Conservation (phyloP, 225 moss, liverwort and hornwort genomes). For the Climacium dendroides region DNA sequence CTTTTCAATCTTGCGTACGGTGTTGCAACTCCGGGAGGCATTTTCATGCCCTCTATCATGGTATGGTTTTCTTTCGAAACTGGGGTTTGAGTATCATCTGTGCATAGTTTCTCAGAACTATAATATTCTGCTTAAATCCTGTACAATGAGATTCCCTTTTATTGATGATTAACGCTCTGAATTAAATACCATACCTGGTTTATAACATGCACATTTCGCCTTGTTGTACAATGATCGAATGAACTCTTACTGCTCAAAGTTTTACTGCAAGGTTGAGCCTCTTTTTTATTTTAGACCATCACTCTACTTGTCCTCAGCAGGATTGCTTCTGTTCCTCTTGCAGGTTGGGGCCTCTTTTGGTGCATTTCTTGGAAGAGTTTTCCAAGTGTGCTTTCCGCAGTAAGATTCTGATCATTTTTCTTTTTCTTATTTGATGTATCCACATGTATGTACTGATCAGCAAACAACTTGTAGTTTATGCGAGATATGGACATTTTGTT, state of each 20-base stretch:
- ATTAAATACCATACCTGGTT: background rate
- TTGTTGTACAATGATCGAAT: background rate
- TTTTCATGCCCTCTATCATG: constrained; percentile 85
- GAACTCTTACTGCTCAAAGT: background rate
- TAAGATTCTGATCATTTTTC: background rate
- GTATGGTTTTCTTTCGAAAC: background rate
- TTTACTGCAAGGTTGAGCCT: background rate
- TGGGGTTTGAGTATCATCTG: background rate
- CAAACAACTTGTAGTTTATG: background rate
- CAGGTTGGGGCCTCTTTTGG: constrained; percentile 82
- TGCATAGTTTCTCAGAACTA: background rate
- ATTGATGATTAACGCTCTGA: background rate
- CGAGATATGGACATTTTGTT: background rate
- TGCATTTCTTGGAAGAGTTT: constrained; percentile 57
- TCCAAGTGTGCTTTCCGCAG: constrained; percentile 39
- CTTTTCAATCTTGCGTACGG: constrained; percentile 77
- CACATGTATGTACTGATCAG: background rate
- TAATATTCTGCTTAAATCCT: background rate
- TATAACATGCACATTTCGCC: background rate
- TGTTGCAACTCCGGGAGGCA: constrained; percentile 81
- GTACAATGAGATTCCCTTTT: background rate
- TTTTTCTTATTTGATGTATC: background rate
- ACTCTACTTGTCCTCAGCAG: background rate
- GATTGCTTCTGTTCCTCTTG: background rate
- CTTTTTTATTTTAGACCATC: background rate